phyloP scores from a whole-genome alignment of 805 yeast genomes.

The Lachancea lanzarotensis region DNA sequence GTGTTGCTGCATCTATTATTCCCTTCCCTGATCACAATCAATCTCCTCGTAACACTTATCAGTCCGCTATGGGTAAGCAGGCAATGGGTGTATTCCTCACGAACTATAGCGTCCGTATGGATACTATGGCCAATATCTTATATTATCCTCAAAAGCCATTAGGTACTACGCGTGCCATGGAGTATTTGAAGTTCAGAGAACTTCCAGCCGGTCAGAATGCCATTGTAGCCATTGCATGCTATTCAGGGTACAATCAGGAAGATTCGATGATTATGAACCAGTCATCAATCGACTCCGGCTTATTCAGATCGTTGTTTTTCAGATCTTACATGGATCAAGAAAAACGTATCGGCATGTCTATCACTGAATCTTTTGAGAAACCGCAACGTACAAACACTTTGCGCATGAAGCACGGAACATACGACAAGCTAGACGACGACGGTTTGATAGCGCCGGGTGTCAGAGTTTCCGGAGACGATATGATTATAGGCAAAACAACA shows the following conservation, averaged over 20 bases:
- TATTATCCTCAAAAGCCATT: slow-evolving; percentile 97
- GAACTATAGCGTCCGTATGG: slow-evolving; percentile 95
- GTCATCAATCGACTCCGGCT: slow-evolving; percentile 92
- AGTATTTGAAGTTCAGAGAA: slow-evolving; percentile 92
- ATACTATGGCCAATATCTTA: slow-evolving; percentile 96
- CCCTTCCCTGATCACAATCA: slow-evolving; percentile 99
- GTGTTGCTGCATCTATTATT: slow-evolving; percentile 97
- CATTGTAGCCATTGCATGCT: slow-evolving; percentile 95
- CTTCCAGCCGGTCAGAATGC: slow-evolving; percentile 99
- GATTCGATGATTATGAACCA: slow-evolving; percentile 99
- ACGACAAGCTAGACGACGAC: slow-evolving; percentile 96
- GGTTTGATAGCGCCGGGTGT: slow-evolving; percentile 98
- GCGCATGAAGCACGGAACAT: slow-evolving; percentile 95
- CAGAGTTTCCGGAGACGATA: slow-evolving; percentile 97
- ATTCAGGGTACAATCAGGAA: slow-evolving; percentile 98
- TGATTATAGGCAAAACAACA: slow-evolving; percentile 96
- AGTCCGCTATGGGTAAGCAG: slow-evolving; percentile 99
- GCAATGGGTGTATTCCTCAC: slow-evolving; percentile 99
- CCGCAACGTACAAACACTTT: slow-evolving; percentile 93
- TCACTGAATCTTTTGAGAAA: slow-evolving; percentile 95
- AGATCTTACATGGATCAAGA: slow-evolving; percentile 98
- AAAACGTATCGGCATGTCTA: slow-evolving; percentile 96
- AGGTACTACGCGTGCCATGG: slow-evolving; percentile 98
- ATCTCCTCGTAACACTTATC: slow-evolving; percentile 98
- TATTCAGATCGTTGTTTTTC: slow-evolving; percentile 92